Base-by-base conservation (phyloP, 176 grass and related monocot genomes). In the Puya raimondii region DNA sequence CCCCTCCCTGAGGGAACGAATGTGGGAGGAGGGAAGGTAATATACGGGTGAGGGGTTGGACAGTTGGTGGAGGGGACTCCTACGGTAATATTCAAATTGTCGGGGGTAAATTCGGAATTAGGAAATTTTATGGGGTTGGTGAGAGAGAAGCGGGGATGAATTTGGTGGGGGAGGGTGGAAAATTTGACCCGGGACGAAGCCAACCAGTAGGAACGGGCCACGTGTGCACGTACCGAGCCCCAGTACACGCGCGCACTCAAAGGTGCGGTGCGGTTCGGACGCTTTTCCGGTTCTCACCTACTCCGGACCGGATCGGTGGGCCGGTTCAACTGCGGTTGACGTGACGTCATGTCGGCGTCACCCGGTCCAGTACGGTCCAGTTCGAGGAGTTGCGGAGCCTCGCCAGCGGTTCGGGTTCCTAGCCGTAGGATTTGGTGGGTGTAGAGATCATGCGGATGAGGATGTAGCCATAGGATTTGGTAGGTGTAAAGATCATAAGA, bases 1-100 rank as follows among this genome's bases (percentile, higher is more conserved):
- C 33, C 82, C 49, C 80, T 73, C 72, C 83, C 80, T 86, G 83
- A 12, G 53, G 81, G 12, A 61, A 49, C 5, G 2, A 65, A 69
- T 64, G 70, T 47, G 1, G 77, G 76, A 57, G 10, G 72, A 26
- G 64, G 72, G 11, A 73, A 69, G 69, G 65, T 52, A 64, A 80
- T 78, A 77, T 74, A 80, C 26, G 23, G 23, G 11, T 18, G 7
- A 70, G 66, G 74, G 49, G 49, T 23, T 49, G 72, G 49, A 54
- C 61, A 80, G 76, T 80, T 71, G 80, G 64, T 77, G 76, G 8
- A 51, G 71, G 69, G 63, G 65, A 22, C 75, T 23, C 14, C 12
- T 0, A 2, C 1, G 0, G 70, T 71, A 61, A 79, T 66, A 0
- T 69, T 76, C 10, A 0, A 67, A 76, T 54, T 79, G 0, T 0